phyloP scores from a whole-genome alignment of 768 basidiomycete genomes.

The Trametes coccinea region DNA sequence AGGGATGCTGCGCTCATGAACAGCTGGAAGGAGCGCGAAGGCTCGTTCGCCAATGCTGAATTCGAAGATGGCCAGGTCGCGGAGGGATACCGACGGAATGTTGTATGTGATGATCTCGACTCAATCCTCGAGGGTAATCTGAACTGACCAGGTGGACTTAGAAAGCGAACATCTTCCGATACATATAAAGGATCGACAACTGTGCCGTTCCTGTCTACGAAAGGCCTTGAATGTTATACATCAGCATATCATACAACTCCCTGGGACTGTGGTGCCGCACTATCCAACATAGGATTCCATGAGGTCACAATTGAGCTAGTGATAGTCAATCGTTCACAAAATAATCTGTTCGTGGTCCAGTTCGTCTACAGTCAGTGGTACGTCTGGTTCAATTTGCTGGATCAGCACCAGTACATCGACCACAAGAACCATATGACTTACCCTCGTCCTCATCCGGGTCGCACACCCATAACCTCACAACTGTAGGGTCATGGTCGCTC shows the following conservation, averaged over 20 bases:
- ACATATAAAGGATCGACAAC: constrained; percentile 5
- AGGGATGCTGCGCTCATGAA: constrained; percentile 23
- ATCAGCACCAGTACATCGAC: neutral
- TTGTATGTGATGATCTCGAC: constrained; percentile 11
- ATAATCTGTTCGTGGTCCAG: neutral
- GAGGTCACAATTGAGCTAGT: neutral
- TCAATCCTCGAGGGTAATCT: no score
- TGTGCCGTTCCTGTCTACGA: no score
- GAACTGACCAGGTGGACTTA: neutral
- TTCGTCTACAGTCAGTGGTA: neutral
- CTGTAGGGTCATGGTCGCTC: constrained; percentile 65
- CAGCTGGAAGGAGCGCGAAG: constrained; percentile 24
- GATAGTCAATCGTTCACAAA: neutral
- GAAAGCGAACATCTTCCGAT: constrained; percentile 28
- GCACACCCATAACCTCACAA: constrained; percentile 51
- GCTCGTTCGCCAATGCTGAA: constrained; percentile 24
- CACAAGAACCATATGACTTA: neutral
- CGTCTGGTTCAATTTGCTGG: neutral
- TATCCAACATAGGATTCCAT: no score
- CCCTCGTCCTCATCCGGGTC: constrained; percentile 24
- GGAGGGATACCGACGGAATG: constrained; percentile 22
- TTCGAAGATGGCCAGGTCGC: constrained; percentile 24
- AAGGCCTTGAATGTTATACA: no score
- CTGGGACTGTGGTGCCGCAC: no score
- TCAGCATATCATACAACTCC: no score